Conservation (phyloP, 1,284 basidiomycete genomes). For the Rugosomyces carneus region DNA sequence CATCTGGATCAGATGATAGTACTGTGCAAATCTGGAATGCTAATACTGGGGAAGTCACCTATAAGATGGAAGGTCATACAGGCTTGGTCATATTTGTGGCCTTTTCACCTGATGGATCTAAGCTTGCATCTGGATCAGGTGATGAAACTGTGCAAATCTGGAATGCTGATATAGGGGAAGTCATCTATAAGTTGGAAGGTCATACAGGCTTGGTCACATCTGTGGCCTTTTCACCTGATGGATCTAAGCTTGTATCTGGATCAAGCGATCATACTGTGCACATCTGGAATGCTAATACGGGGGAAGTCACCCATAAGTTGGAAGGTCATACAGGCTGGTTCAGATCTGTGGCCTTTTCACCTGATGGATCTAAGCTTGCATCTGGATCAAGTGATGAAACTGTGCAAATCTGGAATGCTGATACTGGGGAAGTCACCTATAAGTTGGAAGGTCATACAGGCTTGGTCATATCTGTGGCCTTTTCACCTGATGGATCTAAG, state of each 20-base stretch:
- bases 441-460: too few species aligned
- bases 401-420: too few species aligned
- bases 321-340: background rate
- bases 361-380: too few species aligned
- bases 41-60: background rate
- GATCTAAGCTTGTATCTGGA: background rate
- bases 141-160: background rate
- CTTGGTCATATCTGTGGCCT: too few species aligned
- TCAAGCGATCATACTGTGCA: background rate
- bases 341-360: background rate
- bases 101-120: too few species aligned
- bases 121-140: background rate
- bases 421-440: too few species aligned
- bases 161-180: background rate
- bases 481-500: too few species aligned
- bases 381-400: too few species aligned
- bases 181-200: background rate
- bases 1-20: background rate
- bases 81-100: too few species aligned
- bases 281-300: background rate
- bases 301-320: background rate
- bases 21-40: background rate
- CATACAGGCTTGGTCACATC: background rate
- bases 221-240: too few species aligned
- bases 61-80: too few species aligned